phyloP scores from a whole-genome alignment of 305 asterid species.

The Fraxinus latifolia region DNA sequence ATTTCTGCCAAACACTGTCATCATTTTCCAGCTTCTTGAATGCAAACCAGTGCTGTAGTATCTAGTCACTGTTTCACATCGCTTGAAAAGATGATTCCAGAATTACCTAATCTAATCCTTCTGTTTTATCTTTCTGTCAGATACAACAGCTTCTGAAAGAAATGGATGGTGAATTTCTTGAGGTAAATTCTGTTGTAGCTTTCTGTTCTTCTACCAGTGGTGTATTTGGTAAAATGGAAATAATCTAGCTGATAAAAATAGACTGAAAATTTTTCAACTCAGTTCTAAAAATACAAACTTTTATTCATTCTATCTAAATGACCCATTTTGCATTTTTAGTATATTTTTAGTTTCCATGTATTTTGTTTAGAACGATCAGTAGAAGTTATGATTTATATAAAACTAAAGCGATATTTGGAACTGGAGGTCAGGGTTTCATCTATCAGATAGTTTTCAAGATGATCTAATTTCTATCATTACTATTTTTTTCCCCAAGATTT shows the following conservation, averaged over 20 bases:
- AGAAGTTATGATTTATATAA: neutral
- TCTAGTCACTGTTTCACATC: neutral
- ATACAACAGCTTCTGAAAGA: slow-evolving; percentile 69
- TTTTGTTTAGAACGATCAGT: neutral
- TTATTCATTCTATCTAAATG: neutral
- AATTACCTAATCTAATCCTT: neutral
- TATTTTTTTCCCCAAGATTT: neutral
- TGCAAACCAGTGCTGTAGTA: neutral
- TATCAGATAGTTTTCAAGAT: neutral
- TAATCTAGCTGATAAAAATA: neutral
- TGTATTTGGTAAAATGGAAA: neutral
- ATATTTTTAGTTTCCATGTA: neutral
- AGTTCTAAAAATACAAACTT: neutral
- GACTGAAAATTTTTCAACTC: neutral
- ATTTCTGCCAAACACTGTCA: neutral
- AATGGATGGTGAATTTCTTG: slow-evolving; percentile 83
- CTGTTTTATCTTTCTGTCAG: slow-evolving; percentile 39
- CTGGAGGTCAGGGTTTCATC: neutral
- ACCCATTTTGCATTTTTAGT: neutral
- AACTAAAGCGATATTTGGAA: neutral
- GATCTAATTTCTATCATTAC: neutral
- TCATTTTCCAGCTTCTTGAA: neutral
- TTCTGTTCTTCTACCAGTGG: neutral
- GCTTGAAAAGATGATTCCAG: neutral
- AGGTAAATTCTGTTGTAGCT: slow-evolving; percentile 37